Evolutionary conservation across 345 rosid genomes (phyloP).

Genomic region (Turnera subulata): DNA sequence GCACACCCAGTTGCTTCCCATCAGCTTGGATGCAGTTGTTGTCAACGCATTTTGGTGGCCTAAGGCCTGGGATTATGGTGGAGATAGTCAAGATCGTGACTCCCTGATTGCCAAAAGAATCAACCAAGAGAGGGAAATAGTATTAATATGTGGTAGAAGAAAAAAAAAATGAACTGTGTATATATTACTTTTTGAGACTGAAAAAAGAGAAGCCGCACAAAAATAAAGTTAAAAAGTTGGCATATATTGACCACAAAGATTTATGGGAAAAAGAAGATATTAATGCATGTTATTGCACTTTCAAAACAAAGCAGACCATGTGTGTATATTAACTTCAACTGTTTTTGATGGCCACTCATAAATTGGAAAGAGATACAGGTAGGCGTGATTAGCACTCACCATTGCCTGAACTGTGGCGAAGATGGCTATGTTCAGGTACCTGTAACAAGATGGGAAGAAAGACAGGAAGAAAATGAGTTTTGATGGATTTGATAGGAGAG

Average conservation of each 20-base stretch:
- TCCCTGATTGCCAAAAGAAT: conserved; percentile 43
- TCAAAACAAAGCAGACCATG: no score
- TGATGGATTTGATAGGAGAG: neutral
- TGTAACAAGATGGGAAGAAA: conserved; percentile 16
- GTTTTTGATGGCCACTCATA: neutral
- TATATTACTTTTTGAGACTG: no score
- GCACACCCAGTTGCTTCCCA: conserved; percentile 50
- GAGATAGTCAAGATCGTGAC: conserved; percentile 73
- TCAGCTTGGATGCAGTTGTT: conserved; percentile 57
- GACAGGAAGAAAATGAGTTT: no score
- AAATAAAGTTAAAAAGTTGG: neutral
- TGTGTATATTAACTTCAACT: neutral
- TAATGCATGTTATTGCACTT: neutral
- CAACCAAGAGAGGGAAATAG: neutral
- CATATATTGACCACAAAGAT: neutral
- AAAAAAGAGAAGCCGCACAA: neutral
- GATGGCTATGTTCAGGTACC: conserved; percentile 79
- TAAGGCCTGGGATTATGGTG: conserved; percentile 65
- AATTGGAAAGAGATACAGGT: neutral
- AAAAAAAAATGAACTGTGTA: no score
- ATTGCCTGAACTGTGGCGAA: conserved; percentile 75
- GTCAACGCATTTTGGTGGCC: conserved; percentile 65
- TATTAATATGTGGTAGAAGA: neutral
- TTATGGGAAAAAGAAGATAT: no score
- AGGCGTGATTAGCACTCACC: conserved; percentile 39